These are phyloP conservation scores for Chromosphaera perkinsii DNA, from an alignment of 208 protist species.

Conservation along the genomic window DNA sequence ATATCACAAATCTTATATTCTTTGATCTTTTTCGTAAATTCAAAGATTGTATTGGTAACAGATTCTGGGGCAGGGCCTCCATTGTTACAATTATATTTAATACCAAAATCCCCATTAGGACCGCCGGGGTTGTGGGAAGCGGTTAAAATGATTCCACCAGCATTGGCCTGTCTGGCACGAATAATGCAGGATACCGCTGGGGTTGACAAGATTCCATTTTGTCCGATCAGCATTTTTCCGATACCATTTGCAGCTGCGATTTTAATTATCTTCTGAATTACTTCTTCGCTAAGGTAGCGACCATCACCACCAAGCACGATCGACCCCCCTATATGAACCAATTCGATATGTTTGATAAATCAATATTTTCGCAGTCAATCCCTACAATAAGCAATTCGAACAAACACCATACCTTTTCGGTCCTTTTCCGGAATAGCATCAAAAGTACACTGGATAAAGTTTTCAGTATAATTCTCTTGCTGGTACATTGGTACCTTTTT, in stretches of 20 bases:
- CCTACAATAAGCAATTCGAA: too few relatives aligned
- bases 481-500: constrained; percentile 86
- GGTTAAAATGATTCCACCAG: constrained; percentile 89
- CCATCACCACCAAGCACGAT: constrained; percentile 93
- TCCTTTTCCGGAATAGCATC: constrained; percentile 64
- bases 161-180: constrained; percentile 60
- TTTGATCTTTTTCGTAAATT: constrained; percentile 71
- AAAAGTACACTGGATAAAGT: constrained; percentile 93
- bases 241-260: constrained; percentile 86
- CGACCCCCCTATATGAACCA: constrained; percentile 45
- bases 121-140: constrained; percentile 96
- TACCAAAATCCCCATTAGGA: constrained; percentile 88
- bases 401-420: constrained; percentile 17
- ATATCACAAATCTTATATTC: constrained; percentile 55
- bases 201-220: constrained; percentile 86
- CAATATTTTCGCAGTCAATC: too few relatives aligned
- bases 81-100: constrained; percentile 96
- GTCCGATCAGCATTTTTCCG: constrained; percentile 72
- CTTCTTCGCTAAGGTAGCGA: constrained; percentile 80
- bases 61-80: constrained; percentile 72
- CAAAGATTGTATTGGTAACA: constrained; percentile 84
- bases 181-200: constrained; percentile 89
- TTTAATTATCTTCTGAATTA: constrained; percentile 83
- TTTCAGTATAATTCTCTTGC: constrained; percentile 82
- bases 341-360: constrained; percentile 49